Base-by-base conservation (phyloP, 768 basidiomycete genomes). In the Boletus sensibilis region DNA sequence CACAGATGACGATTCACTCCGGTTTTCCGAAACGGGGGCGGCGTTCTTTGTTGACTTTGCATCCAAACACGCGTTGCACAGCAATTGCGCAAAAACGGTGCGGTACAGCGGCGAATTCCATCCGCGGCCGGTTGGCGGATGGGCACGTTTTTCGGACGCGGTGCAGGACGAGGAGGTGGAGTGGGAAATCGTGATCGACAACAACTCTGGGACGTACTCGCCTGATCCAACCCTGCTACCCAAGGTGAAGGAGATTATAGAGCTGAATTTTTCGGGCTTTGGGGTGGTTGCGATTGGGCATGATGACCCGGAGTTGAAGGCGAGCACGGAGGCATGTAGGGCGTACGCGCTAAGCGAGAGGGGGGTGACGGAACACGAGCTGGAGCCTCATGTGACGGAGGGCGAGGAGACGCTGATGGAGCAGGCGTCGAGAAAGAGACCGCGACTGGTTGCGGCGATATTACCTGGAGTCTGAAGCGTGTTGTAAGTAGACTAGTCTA, bases 181-280 rank as follows among this genome's bases (percentile, higher is more conserved):
- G 33, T 94, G 92, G 88, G 90, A 94, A 69, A 69, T 94, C 33
- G 85, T 92, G 59, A 82, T 94, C 64, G 92, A 94, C 69, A 94
- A 94, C 64, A 88, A 89, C 65, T 86, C 84, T 62, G 92, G 92
- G 47, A 94, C 91, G 50, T 93, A 94, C 67, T 80, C 89, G 33
- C 92, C 92, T 1, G 83, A 90, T 65, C 76, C 79, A 51, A 69
- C 63, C 51, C 64, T 92, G 60, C 72, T 94, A 2, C 85, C 87
- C 0, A 68, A 76, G 41, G 69, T 92, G 54, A 81, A 82, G 66
- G 76, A 75, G 59, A 74, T 90, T 27, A 66, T 94, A 49, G 84
- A 90, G 71, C 79, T 79, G 64, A 93, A 94, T 65, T 91, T 94
- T 66, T 76, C 82, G 20, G 86, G 85, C 2, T 76, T 91, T 55